phyloP scores from a whole-genome alignment of 371 early-diverging fungal genomes.

The Mortierella sp. region DNA sequence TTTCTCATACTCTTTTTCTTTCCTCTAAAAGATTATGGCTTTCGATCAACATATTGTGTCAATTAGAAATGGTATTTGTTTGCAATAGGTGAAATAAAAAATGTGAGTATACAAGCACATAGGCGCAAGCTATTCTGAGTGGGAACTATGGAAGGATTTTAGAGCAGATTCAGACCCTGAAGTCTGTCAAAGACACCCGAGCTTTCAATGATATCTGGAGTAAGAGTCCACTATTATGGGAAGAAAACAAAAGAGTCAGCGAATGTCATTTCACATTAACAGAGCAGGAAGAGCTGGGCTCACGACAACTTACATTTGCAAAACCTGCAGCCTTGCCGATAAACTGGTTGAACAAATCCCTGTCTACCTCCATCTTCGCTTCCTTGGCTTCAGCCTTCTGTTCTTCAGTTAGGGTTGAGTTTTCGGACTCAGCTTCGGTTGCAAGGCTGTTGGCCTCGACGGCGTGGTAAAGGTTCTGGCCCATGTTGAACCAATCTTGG shows the following conservation, averaged over 20 bases:
- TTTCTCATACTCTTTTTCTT: neutral
- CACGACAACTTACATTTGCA: constrained; percentile 30
- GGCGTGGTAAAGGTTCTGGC: neutral
- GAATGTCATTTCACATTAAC: neutral
- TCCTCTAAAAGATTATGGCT: neutral
- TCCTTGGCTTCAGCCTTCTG: neutral
- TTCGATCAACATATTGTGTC: neutral
- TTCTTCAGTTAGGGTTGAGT: neutral
- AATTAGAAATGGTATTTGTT: too few relatives aligned
- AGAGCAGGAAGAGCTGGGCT: neutral
- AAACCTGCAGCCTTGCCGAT: constrained; percentile 35
- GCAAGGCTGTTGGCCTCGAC: neutral
- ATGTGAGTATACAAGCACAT: neutral
- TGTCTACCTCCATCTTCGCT: neutral
- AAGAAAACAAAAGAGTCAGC: neutral
- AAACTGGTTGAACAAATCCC: constrained; percentile 33
- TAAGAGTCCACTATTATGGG: constrained; percentile 20
- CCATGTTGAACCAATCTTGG: constrained; percentile 33
- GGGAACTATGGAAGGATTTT: neutral
- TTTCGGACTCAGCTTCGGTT: neutral
- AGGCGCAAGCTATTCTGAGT: neutral
- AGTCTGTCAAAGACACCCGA: constrained; percentile 30
- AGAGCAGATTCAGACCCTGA: constrained; percentile 16
- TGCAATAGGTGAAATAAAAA: neutral
- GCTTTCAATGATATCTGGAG: constrained; percentile 29